Percentiles rank a stretch among this genome's conserved stretches.
These are phyloP conservation scores for Endocarpon pusillum DNA, from an alignment of 495 filamentous ascomycete genomes.

Conservation along the genomic window DNA sequence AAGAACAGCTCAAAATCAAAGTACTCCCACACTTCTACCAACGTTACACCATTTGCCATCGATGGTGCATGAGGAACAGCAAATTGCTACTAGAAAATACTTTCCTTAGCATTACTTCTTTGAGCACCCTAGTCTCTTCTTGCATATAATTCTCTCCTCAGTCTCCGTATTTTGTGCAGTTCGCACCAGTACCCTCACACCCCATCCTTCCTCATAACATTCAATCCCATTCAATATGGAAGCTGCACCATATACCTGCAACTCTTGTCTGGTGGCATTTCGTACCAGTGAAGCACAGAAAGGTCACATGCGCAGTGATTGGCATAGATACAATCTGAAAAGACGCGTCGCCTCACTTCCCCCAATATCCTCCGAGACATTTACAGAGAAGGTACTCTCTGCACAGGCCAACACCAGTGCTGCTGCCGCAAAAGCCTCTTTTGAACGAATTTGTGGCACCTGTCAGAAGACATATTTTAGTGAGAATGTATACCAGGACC, in stretches of 20 bases:
- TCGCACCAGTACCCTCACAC: no score
- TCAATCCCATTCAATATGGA: slow-evolving; percentile 11
- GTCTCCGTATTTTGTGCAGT: no score
- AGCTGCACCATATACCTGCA: slow-evolving; percentile 87
- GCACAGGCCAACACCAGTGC: slow-evolving; percentile 70
- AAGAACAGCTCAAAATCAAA: no score
- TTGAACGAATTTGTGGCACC: slow-evolving; percentile 61
- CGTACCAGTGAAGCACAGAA: slow-evolving; percentile 84
- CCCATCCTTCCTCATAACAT: no score
- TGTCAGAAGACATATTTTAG: slow-evolving; percentile 92
- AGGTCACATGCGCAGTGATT: slow-evolving; percentile 90
- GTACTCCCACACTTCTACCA: no score
- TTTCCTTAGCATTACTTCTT: no score
- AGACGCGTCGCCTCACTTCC: slow-evolving; percentile 83
- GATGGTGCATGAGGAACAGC: no score
- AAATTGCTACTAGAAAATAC: no score
- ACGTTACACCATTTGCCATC: no score
- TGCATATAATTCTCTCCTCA: no score
- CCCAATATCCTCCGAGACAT: slow-evolving; percentile 79
- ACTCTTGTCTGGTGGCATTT: slow-evolving; percentile 94
- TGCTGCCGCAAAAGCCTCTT: slow-evolving; percentile 76
- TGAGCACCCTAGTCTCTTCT: no score
- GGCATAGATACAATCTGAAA: slow-evolving; percentile 98
- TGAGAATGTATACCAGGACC: slow-evolving; percentile 88
- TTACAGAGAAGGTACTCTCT: slow-evolving; percentile 92